Evolutionary conservation across 306 rosid species (phyloP), one percentile per base, ranked within the genome.

Genomic region (Oxytropis ochrocephala): DNA sequence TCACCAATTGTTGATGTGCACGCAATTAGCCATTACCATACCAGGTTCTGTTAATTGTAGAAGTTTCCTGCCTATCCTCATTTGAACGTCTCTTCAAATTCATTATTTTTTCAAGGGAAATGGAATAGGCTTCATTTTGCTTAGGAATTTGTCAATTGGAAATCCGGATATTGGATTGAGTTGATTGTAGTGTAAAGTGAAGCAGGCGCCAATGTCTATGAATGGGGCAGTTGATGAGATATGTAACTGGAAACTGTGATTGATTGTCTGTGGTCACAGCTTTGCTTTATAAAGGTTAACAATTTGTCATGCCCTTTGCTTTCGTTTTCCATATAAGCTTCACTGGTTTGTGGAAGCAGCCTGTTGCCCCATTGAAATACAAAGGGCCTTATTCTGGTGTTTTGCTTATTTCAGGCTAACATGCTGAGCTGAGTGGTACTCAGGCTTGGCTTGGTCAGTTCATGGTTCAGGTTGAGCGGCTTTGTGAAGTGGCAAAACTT

Each of bases 391-490:
- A 78, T 77, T 56, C 38, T 36, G 64, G 75, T 81, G 69, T 72
- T 75, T 75, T 80, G 77, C 71, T 75, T 70, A 11, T 80, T 80
- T 75, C 78, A 80, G 80, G 75, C 81, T 75, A 70, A 47, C 75
- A 19, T 57, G 78, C 71, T 62, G 51, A 65, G 77, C 64, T 70
- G 70, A 80, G 70, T 58, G 49, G 30, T 42, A 65, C 62, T 75
- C 68, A 57, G 38, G 78, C 67, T 70, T 48, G 80, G 80, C 78
- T 70, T 64, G 47, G 41, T 65, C 74, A 3, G 52, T 60, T 36
- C 49, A 61, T 63, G 21, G 39, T 65, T 60, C 56, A 44, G 62
- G 60, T 42, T 80, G 69, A 56, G 66, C 35, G 13, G 64, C 77
- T 55, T 69, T 55, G 4, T 79, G 69, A 74, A 62, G 59, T 74